Conservation (phyloP, 2,329 filamentous ascomycete genomes). For the Phoma sp. region DNA sequence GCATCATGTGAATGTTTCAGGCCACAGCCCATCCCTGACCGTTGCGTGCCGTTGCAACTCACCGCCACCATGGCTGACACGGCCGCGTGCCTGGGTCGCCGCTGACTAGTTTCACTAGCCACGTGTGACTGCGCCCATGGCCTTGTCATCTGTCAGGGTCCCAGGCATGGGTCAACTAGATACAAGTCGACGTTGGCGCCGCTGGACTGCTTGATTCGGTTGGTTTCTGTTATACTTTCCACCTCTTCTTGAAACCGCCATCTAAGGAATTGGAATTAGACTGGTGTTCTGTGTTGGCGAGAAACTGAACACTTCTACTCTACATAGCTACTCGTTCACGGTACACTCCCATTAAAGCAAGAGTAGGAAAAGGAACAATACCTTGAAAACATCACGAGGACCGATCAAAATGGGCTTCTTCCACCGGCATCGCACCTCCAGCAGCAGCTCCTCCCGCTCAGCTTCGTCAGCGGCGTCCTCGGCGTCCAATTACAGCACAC, state of each 20-base stretch:
- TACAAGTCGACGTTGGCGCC: slow-evolving; percentile 11
- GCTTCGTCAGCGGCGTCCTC: not conserved
- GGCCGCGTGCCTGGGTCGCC: slow-evolving; percentile 13
- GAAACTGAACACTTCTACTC: not conserved
- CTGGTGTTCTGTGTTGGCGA: not conserved
- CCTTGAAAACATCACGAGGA: not conserved
- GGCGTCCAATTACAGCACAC: not conserved
- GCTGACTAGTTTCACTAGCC: slow-evolving; percentile 11
- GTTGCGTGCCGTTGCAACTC: slow-evolving; percentile 7
- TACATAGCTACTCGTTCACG: not conserved
- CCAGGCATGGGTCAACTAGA: slow-evolving; percentile 2
- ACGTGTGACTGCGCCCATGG: slow-evolving; percentile 14
- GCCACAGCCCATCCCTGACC: not conserved
- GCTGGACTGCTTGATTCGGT: slow-evolving; percentile 1
- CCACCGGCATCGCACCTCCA: slow-evolving; percentile 8
- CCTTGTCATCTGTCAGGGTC: slow-evolving; percentile 13
- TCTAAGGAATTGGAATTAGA: not conserved
- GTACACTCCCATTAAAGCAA: not conserved
- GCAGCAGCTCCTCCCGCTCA: slow-evolving; percentile 1
- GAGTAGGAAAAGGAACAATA: not conserved
- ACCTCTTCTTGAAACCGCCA: not conserved
- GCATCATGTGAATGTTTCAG: slow-evolving; percentile 20
- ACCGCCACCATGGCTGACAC: slow-evolving; percentile 15
- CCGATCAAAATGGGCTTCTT: slow-evolving; percentile 9
- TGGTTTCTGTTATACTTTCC: not conserved